phyloP scores from a whole-genome alignment of 257 asterid species.

The Forsythia suspensa region DNA sequence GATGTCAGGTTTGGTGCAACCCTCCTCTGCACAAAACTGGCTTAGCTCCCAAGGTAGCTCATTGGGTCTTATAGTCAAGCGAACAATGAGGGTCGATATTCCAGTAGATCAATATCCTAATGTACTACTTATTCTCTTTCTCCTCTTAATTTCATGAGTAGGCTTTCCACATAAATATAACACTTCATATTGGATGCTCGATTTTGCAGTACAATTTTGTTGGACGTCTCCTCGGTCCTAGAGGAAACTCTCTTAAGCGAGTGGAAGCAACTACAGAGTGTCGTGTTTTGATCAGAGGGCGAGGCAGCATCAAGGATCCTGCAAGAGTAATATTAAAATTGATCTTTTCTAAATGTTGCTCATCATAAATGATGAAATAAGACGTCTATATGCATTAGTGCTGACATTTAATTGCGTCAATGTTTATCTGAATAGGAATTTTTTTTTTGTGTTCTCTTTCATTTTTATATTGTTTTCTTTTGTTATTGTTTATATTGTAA shows the following conservation, averaged over 20 bases:
- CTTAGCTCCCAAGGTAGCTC: constrained; percentile 87
- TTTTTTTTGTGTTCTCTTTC: neutral
- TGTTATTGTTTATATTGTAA: neutral
- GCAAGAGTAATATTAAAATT: constrained; percentile 51
- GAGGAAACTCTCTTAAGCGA: constrained; percentile 97
- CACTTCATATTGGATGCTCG: constrained; percentile 13
- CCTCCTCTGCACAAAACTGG: constrained; percentile 83
- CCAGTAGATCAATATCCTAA: constrained; percentile 92
- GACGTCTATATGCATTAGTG: constrained; percentile 4
- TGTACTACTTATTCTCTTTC: constrained; percentile 38
- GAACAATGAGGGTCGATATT: constrained; percentile 85
- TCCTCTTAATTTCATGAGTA: constrained; percentile 22
- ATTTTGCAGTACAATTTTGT: constrained; percentile 85
- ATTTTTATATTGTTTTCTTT: neutral
- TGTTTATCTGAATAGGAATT: constrained; percentile 14
- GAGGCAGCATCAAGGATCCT: constrained; percentile 99
- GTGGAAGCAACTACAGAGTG: constrained; percentile 96
- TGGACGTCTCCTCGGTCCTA: constrained; percentile 99
- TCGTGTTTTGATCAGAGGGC: constrained; percentile 95
- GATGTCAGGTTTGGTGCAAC: constrained; percentile 80
- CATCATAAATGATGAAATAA: neutral
- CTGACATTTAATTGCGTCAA: neutral
- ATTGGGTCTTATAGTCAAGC: constrained; percentile 87
- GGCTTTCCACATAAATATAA: constrained; percentile 13
- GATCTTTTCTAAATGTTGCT: neutral